Base-by-base conservation (phyloP, 495 filamentous ascomycete species). In the Talaromyces adpressus region DNA sequence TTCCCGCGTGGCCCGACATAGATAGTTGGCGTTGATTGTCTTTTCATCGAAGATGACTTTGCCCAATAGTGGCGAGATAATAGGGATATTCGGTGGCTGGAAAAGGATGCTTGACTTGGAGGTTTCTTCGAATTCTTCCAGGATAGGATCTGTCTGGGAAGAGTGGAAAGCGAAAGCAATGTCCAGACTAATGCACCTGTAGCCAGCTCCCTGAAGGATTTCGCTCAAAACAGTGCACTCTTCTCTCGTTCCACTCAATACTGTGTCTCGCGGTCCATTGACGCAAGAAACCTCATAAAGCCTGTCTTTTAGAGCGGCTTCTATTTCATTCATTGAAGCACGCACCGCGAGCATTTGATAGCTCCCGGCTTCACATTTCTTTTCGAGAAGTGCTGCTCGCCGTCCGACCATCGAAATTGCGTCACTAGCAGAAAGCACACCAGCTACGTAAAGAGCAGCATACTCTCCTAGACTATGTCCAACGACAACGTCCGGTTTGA, bases 191-290 rank as follows among this genome's bases (percentile, higher is more conserved):
- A 68, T 75, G 56, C 75, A 71, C 4, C 65, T 65, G 56, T 63
- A 32, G 0, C 70, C 71, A 2, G 16, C 9, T 0, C 27, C 32
- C 0, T 8, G 1, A 6, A 70, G 45, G 4, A 29, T 69, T 81
- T 88, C 85, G 4, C 70, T 65, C n/a, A 80, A 73, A 27, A 4
- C 25, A 27, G 25, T 4, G 25, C 2, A 27, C 2, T 84, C 74
- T 0, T 68, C 65, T 6, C 69, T 67, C 6, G 73, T 64, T n/a
- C 87, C 87, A 57, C 82, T 82, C 22, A 90, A 68, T 3, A 90
- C 88, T 0, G 83, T 87, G 61, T 87, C 85, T 16, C 74, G 67
- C 0, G 80, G 81, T 2, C 82, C 81, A 59, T 91, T 91, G 64
- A 85, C 77, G 71, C 87, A 91, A 16, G 85, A 80, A 53, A 89